Conservation (phyloP, 768 basidiomycete species). For the Trametes elegans region DNA sequence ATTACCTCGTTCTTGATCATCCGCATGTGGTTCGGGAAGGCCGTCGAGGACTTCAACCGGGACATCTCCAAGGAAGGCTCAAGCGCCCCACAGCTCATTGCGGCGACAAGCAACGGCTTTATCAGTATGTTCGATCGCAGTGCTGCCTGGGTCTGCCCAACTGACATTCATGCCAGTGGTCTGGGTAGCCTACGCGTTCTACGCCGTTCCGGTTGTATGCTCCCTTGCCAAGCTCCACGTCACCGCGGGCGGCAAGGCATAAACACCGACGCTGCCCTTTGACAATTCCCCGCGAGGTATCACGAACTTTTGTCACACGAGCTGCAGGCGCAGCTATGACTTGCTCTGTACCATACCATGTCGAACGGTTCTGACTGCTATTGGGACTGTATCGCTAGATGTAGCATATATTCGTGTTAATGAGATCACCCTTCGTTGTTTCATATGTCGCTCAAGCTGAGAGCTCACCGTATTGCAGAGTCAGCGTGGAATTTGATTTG, state of each 20-base stretch:
- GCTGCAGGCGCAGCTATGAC: constrained; percentile 3
- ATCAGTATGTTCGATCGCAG: constrained; percentile 53
- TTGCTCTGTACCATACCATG: background rate
- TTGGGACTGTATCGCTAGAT: constrained; percentile 13
- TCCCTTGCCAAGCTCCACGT: constrained; percentile 69
- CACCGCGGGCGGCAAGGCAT: constrained; percentile 39
- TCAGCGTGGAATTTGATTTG: background rate
- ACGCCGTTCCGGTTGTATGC: constrained; percentile 64
- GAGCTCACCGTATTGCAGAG: no score
- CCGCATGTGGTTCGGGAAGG: constrained; percentile 81
- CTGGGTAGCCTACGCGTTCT: constrained; percentile 78
- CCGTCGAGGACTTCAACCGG: constrained; percentile 73
- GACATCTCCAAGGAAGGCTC: constrained; percentile 52
- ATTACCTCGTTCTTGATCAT: constrained; percentile 67
- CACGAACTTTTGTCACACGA: background rate
- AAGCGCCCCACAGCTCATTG: constrained; percentile 58
- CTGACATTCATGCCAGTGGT: constrained; percentile 49
- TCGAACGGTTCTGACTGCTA: background rate
- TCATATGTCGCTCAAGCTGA: background rate
- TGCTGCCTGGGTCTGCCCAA: background rate
- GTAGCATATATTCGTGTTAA: constrained; percentile 1
- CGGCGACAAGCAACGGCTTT: constrained; percentile 67
- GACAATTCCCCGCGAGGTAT: background rate
- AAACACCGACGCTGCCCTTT: background rate
- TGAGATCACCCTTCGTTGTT: background rate